A percentile compares a stretch with the other conserved stretches of the same genome.
Conservation (phyloP, 164 flowering plant species). For the Vitis amurensis region DNA sequence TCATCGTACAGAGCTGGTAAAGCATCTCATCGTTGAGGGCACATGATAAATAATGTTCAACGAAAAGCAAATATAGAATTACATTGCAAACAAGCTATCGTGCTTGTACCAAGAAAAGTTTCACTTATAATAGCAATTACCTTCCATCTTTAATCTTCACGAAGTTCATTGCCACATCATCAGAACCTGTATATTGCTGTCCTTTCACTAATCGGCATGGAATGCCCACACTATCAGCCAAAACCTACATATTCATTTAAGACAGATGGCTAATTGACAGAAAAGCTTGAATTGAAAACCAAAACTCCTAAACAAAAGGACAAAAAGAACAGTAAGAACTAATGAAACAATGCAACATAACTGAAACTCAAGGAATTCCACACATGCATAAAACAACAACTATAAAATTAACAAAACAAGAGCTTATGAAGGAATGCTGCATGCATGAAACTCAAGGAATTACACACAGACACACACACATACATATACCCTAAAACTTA, state of each 20-base stretch:
- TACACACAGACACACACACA: not conserved
- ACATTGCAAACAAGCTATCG: not conserved
- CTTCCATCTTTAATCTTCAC: constrained; percentile 82
- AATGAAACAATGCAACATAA: not conserved
- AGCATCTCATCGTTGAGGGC: too few relatives aligned
- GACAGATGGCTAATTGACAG: not conserved
- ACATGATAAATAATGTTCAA: not conserved
- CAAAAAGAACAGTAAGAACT: not conserved
- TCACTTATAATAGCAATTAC: constrained; percentile 31
- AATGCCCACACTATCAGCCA: constrained; percentile 82
- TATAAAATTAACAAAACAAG: not conserved
- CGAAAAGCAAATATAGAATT: not conserved
- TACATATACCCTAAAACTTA: too few relatives aligned
- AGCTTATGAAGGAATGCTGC: not conserved
- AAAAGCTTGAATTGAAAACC: not conserved
- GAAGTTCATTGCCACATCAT: constrained; percentile 84
- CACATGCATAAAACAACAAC: not conserved
- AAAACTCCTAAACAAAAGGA: not conserved
- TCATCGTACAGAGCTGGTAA: too few relatives aligned
- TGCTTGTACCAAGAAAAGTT: not conserved
- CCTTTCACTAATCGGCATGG: constrained; percentile 93
- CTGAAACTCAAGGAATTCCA: not conserved
- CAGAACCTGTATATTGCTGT: constrained; percentile 76
- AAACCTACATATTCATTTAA: constrained; percentile 46
- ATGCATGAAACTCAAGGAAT: not conserved